Evolutionary conservation across 2,329 filamentous ascomycete genomes (phyloP), one percentile per base, ranked within the genome.

Genomic region (Neoarthrinium moseri): DNA sequence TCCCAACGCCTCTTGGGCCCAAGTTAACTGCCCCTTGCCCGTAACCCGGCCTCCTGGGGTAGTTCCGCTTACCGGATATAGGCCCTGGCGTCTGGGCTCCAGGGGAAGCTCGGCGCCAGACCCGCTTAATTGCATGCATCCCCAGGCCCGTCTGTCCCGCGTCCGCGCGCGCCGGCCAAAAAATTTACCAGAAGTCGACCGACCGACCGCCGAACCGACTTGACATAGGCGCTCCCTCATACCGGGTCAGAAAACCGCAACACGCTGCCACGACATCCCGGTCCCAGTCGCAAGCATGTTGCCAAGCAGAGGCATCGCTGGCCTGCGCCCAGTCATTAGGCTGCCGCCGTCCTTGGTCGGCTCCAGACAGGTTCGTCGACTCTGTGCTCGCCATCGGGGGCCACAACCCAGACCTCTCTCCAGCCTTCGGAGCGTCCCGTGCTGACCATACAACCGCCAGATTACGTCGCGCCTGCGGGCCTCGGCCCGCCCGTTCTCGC

Each of bases 241-340:
- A n/a, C n/a, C n/a, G n/a, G n/a, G n/a, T n/a, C n/a, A n/a, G n/a
- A n/a, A n/a, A n/a, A n/a, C n/a, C n/a, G n/a, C n/a, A n/a, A n/a
- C n/a, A n/a, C n/a, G n/a, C 17, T 22, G 33, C 13, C 37, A 40
- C 6, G n/a, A n/a, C n/a, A n/a, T n/a, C n/a, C n/a, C n/a, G n/a
- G n/a, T n/a, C n/a, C 33, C 33, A 7, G 33, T 18, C 33, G 33
- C 22, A 62, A 65, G 54, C 48, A 74, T 74, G 71, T 65, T 74
- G 58, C 68, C 70, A 47, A 72, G 70, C 51, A 68, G 70, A 69
- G 70, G 68, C 58, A 62, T 71, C 56, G 61, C 65, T 55, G 66
- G 67, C 52, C 66, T 67, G 43, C 50, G 70, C 46, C 62, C 68
- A 51, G 63, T 66, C 33, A 52, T 55, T 51, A 56, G 59, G 43